These are phyloP conservation scores for Hyphopichia fennica DNA, from an alignment of 1,139 yeast species.

Conservation along the genomic window DNA sequence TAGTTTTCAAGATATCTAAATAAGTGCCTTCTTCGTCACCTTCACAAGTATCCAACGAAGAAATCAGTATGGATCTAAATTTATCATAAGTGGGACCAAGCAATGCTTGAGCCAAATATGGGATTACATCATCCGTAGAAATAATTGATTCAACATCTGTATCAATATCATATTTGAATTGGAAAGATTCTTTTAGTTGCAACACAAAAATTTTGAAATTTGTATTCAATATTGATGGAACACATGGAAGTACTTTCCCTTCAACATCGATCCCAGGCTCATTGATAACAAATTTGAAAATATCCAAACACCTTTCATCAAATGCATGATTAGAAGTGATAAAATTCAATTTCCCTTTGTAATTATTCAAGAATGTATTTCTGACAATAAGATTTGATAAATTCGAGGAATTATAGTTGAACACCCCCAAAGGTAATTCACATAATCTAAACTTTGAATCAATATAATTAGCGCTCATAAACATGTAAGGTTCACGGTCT, in stretches of 20 bases:
- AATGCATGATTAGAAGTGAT: constrained; percentile 22
- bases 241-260: constrained; percentile 16
- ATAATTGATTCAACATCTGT: background rate
- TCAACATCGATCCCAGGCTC: constrained; percentile 9
- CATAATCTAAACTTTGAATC: constrained; percentile 14
- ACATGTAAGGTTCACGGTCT: constrained; percentile 15
- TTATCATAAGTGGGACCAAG: constrained; percentile 10
- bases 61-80: constrained; percentile 4
- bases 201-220: constrained; percentile 10
- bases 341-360: constrained; percentile 10
- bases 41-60: background rate
- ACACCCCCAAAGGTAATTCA: constrained; percentile 22
- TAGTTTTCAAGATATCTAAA: constrained; percentile 7
- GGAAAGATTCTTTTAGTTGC: constrained; percentile 8
- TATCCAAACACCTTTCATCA: constrained; percentile 15
- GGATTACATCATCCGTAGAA: constrained; percentile 2
- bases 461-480: constrained; percentile 19
- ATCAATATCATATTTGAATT: constrained; percentile 1
- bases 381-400: constrained; percentile 12
- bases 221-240: constrained; percentile 17
- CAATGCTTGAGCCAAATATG: constrained; percentile 7
- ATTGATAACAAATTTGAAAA: constrained; percentile 15
- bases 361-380: constrained; percentile 11
- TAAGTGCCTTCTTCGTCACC: constrained; percentile 2
- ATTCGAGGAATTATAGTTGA: constrained; percentile 11